phyloP scores from a whole-genome alignment of 208 protist species.

The Crithidia sp. region DNA sequence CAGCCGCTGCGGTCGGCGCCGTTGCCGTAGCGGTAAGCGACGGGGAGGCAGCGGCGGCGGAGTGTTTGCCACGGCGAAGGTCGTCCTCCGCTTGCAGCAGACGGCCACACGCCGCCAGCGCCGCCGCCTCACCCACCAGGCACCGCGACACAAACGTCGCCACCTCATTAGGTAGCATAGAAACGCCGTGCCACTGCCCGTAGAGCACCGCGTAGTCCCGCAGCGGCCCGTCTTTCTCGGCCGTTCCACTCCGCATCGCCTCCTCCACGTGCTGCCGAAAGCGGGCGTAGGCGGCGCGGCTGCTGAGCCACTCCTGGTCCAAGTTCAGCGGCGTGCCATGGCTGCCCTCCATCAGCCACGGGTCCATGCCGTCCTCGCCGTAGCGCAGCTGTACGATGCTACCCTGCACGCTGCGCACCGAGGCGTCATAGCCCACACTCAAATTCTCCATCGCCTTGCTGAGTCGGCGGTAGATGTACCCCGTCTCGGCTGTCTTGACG shows the following conservation, averaged over 20 bases:
- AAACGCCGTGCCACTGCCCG: constrained; percentile 42
- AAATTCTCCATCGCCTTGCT: constrained; percentile 99
- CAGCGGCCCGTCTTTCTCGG: constrained; percentile 3
- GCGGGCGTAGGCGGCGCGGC: constrained; percentile 62
- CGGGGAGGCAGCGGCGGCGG: no score
- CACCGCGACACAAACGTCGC: constrained; percentile 43
- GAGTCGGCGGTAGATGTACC: constrained; percentile 99
- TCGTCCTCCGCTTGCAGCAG: constrained; percentile 16
- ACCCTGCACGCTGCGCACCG: constrained; percentile 95
- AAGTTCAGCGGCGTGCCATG: constrained; percentile 79
- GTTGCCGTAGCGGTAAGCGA: neutral
- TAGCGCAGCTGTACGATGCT: constrained; percentile 97
- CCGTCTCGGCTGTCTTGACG: constrained; percentile 99
- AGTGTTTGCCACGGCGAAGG: neutral
- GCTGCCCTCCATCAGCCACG: constrained; percentile 96
- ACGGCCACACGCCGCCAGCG: constrained; percentile 34
- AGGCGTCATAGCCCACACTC: constrained; percentile 97
- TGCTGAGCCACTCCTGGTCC: constrained; percentile 83
- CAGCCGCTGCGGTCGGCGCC: constrained; percentile 1
- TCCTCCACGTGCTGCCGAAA: constrained; percentile 21
- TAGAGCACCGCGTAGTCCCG: constrained; percentile 17
- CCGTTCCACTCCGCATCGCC: neutral
- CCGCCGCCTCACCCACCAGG: constrained; percentile 43
- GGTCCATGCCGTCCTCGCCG: constrained; percentile 99
- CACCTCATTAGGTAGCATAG: constrained; percentile 65